Evolutionary conservation across 2,329 filamentous ascomycete species (phyloP).

Genomic region (Neospermospora avenae): DNA sequence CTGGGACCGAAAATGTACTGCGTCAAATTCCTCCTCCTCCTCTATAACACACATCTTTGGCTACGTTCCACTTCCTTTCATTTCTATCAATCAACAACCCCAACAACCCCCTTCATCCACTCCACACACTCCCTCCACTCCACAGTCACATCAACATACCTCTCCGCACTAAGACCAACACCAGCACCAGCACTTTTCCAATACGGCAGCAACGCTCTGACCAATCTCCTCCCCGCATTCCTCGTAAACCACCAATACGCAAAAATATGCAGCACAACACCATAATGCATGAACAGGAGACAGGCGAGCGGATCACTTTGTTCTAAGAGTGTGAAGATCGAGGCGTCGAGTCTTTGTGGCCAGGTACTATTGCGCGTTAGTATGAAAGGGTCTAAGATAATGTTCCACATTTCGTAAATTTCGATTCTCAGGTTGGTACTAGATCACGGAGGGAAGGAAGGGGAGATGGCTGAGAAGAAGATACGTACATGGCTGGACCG

Average conservation of each 20-base stretch:
- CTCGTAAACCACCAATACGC: conserved; percentile 4
- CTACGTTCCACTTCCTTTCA: too few relatives aligned
- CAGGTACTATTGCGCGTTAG: neutral
- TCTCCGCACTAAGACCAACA: too few relatives aligned
- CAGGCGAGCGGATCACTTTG: neutral
- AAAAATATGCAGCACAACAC: conserved; percentile 1
- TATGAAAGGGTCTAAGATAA: too few relatives aligned
- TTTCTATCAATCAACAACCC: neutral
- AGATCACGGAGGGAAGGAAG: too few relatives aligned
- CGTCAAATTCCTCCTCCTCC: too few relatives aligned
- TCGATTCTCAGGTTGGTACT: too few relatives aligned
- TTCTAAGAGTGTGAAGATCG: neutral
- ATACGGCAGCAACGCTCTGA: neutral
- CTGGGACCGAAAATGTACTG: too few relatives aligned
- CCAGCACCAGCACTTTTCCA: too few relatives aligned
- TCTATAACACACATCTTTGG: too few relatives aligned
- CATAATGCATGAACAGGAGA: conserved; percentile 3
- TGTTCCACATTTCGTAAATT: too few relatives aligned
- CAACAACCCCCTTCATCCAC: neutral
- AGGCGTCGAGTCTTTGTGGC: neutral
- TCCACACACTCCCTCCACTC: neutral
- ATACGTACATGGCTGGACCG: neutral
- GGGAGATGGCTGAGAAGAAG: too few relatives aligned
- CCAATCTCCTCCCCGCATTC: neutral
- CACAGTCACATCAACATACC: neutral